Evolutionary conservation across 208 protist genomes (phyloP), one percentile per base, ranked within the genome.

Genomic region (Leishmania braziliensis): DNA sequence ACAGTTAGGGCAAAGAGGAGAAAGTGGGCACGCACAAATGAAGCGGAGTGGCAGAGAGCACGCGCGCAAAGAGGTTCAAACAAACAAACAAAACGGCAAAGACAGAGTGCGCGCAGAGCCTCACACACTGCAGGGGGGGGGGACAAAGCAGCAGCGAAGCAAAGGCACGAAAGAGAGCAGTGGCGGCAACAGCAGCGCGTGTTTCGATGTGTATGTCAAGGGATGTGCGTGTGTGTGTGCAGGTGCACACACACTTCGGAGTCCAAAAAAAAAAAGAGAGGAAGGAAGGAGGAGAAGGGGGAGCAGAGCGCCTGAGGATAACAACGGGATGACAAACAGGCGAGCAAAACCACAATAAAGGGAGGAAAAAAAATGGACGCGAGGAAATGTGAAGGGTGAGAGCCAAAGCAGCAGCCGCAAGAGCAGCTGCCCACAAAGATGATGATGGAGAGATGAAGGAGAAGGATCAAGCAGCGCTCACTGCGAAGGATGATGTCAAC

Each of bases 341-440:
- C 29, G 62, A 68, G 12, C 62, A 5, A 68, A 68, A 39, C 62
- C 16, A 20, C 29, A 68, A 39, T 39, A 68, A 29, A 68, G 23
- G 12, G 62, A 5, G 26, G 62, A 39, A 12, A 20, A 39, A 75
- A 84, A 81, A 6, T 77, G 84, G 74, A 84, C 51, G 33, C 10
- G 70, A n/a, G 23, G 33, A 65, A 82, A 12, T 43, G n/a, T n/a
- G 43, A 39, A 77, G 36, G 16, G 53, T 79, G 54, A 9, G 3
- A 68, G 43, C 18, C 29, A 68, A 68, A 68, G 29, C 62, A 66
- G 29, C 46, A 72, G 43, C 23, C 29, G 48, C 36, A 73, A 29
- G 0, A 73, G 69, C 26, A 29, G 46, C 53, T 73, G 23, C 46
- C 69, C 46, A 14, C 26, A 26, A 73, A 73, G 36, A 43, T 51